Percentiles rank a stretch among this genome's conserved stretches.
Conservation (phyloP, 345 rosid species). For the Mercurialis annua region DNA sequence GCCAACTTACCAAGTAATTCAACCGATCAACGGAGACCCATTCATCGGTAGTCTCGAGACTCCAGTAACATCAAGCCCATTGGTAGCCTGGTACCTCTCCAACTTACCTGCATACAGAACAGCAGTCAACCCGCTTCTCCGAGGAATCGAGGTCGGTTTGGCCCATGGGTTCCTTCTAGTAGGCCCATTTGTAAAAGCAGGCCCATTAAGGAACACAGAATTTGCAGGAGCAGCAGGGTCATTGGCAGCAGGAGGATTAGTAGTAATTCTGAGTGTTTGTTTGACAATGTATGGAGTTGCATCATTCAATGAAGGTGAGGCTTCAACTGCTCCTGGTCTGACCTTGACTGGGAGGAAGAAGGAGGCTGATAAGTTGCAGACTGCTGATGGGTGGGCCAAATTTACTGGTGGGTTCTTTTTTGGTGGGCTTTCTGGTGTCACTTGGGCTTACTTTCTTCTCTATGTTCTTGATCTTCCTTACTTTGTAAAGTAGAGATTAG, state of each 20-base stretch:
- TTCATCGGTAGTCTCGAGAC: slow-evolving; percentile 97
- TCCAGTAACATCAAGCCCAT: slow-evolving; percentile 87
- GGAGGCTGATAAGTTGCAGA: slow-evolving; percentile 88
- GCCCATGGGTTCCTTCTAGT: slow-evolving; percentile 88
- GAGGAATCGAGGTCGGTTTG: slow-evolving; percentile 79
- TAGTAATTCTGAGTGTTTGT: slow-evolving; percentile 81
- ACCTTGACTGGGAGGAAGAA: slow-evolving; percentile 95
- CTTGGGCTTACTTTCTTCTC: slow-evolving; percentile 92
- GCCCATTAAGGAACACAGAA: slow-evolving; percentile 86
- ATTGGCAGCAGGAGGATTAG: slow-evolving; percentile 80
- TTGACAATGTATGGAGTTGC: slow-evolving; percentile 82
- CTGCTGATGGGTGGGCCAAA: slow-evolving; percentile 92
- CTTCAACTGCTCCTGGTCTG: slow-evolving; percentile 70
- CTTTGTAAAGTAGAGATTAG: slow-evolving; percentile 63
- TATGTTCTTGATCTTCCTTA: slow-evolving; percentile 87
- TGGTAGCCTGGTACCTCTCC: slow-evolving; percentile 93
- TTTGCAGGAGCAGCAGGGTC: slow-evolving; percentile 78
- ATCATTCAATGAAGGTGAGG: slow-evolving; percentile 75
- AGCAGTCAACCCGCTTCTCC: slow-evolving; percentile 87
- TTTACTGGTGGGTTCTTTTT: slow-evolving; percentile 92
- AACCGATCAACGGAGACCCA: slow-evolving; percentile 97
- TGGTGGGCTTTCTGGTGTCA: slow-evolving; percentile 91
- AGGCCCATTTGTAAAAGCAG: slow-evolving; percentile 84
- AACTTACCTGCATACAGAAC: slow-evolving; percentile 94
- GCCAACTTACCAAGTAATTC: slow-evolving; percentile 90